These are phyloP conservation scores for Pulveroboletus sp. DNA, from an alignment of 1,284 basidiomycete species.

Conservation along the genomic window DNA sequence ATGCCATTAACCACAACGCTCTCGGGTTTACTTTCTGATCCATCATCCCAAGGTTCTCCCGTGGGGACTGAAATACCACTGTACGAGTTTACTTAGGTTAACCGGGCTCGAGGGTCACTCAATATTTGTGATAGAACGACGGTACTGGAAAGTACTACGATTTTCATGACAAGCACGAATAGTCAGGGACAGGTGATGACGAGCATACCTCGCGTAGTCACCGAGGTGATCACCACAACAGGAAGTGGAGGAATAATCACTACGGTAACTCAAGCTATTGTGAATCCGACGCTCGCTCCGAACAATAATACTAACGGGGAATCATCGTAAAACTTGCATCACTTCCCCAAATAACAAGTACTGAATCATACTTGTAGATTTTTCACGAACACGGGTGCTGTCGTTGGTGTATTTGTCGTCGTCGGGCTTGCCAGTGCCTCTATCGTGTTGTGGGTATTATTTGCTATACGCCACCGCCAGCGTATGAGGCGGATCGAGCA, in stretches of 20 bases:
- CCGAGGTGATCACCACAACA: conserved; percentile 56
- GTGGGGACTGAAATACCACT: conserved; percentile 21
- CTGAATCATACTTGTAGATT: conserved; percentile 49
- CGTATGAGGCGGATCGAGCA: conserved; percentile 60
- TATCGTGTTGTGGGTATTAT: conserved; percentile 69
- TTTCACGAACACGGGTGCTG: conserved; percentile 73
- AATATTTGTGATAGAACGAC: conserved; percentile 49
- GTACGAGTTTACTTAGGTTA: conserved; percentile 24
- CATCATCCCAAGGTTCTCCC: conserved; percentile 21
- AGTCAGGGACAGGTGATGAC: conserved; percentile 50
- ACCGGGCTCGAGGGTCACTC: conserved; percentile 15
- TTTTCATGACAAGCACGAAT: conserved; percentile 61
- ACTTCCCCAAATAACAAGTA: not conserved
- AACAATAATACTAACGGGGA: conserved; percentile 41
- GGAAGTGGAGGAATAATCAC: conserved; percentile 49
- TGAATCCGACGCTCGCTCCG: conserved; percentile 65
- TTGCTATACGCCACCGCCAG: conserved; percentile 65
- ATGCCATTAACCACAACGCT: conserved; percentile 12
- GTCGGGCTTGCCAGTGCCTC: conserved; percentile 72
- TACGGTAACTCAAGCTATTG: conserved; percentile 59
- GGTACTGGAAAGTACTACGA: conserved; percentile 45
- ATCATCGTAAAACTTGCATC: conserved; percentile 44
- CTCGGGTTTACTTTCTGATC: conserved; percentile 18
- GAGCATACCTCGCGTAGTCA: conserved; percentile 56
- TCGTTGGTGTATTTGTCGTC: conserved; percentile 74